Evolutionary conservation across 2,329 filamentous ascomycete genomes (phyloP).

Genomic region (Phialophora chinensis): DNA sequence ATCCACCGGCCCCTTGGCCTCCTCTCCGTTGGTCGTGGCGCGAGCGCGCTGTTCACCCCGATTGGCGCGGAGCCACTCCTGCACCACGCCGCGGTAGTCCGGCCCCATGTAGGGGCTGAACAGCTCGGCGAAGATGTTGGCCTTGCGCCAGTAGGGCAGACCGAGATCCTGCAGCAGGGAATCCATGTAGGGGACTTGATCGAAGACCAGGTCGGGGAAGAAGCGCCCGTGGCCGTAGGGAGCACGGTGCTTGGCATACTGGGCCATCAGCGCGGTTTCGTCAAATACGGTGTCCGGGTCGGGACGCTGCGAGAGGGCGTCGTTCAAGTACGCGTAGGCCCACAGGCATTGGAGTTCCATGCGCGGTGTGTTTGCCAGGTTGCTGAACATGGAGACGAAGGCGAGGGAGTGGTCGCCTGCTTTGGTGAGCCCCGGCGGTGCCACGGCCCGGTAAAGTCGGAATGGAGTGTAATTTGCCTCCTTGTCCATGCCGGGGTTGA

Average conservation of each 20-base stretch:
- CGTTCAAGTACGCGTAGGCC: conserved; percentile 67
- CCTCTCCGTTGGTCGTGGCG: no score
- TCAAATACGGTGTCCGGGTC: conserved; percentile 48
- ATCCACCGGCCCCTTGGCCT: neutral
- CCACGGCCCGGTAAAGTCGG: conserved; percentile 55
- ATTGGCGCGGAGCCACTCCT: conserved; percentile 47
- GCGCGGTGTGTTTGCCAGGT: conserved; percentile 52
- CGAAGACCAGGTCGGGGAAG: conserved; percentile 75
- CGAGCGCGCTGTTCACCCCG: neutral
- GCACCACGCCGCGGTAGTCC: conserved; percentile 51
- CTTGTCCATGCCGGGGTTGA: conserved; percentile 26
- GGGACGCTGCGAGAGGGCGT: conserved; percentile 48
- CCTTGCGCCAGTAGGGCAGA: conserved; percentile 54
- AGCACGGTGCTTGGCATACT: conserved; percentile 74
- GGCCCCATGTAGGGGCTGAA: conserved; percentile 48
- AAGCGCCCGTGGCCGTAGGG: conserved; percentile 68
- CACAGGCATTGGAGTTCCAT: conserved; percentile 60
- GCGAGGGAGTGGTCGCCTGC: conserved; percentile 53
- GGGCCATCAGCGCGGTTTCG: conserved; percentile 68
- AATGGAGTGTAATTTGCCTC: conserved; percentile 43
- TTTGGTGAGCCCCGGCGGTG: conserved; percentile 48
- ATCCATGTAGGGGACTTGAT: conserved; percentile 75
- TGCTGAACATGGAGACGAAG: conserved; percentile 57
- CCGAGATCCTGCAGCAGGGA: conserved; percentile 70
- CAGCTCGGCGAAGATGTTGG: conserved; percentile 43